Percentiles rank a stretch among this genome's conserved stretches.
Evolutionary conservation across 352 stramenopile species (phyloP).

Genomic region (Phytophthora meadii): DNA sequence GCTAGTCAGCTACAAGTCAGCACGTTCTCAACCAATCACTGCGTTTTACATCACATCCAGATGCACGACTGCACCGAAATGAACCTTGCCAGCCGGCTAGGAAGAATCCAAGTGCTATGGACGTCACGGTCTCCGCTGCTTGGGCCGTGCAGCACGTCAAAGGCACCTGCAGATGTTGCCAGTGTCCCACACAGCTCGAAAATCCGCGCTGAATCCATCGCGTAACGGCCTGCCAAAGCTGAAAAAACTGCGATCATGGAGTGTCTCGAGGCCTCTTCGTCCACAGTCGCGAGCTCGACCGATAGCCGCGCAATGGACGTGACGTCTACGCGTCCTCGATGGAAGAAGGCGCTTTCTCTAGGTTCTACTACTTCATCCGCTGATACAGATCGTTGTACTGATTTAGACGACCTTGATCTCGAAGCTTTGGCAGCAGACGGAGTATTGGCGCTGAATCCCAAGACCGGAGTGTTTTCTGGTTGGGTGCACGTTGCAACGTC

Average conservation of each 20-base stretch:
- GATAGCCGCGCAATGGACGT: slow-evolving; percentile 23
- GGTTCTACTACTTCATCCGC: slow-evolving; percentile 26
- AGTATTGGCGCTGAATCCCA: slow-evolving; percentile 27
- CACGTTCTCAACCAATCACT: slow-evolving; percentile 13
- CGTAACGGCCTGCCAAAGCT: slow-evolving; percentile 22
- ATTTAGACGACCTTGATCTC: slow-evolving; percentile 42
- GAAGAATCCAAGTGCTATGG: background rate
- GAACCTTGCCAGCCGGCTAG: background rate
- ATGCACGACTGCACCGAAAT: background rate
- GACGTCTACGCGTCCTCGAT: slow-evolving; percentile 15
- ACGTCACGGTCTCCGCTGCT: slow-evolving; percentile 1
- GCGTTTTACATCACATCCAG: slow-evolving; percentile 7
- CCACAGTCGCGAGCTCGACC: slow-evolving; percentile 25
- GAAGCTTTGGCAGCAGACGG: slow-evolving; percentile 20
- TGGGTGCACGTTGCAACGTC: slow-evolving; percentile 44
- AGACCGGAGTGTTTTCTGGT: slow-evolving; percentile 40
- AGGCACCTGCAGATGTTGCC: slow-evolving; percentile 12
- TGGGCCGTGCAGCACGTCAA: background rate
- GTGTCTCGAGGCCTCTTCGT: slow-evolving; percentile 20
- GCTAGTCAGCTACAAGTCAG: slow-evolving; percentile 17
- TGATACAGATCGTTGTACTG: slow-evolving; percentile 32
- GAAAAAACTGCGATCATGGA: slow-evolving; percentile 6
- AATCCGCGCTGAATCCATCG: slow-evolving; percentile 25
- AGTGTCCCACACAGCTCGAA: slow-evolving; percentile 19
- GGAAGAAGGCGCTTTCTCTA: slow-evolving; percentile 37